Evolutionary conservation across 176 grass and related monocot species (phyloP), one percentile per base, ranked within the genome.

Genomic region (Juncus effusus): DNA sequence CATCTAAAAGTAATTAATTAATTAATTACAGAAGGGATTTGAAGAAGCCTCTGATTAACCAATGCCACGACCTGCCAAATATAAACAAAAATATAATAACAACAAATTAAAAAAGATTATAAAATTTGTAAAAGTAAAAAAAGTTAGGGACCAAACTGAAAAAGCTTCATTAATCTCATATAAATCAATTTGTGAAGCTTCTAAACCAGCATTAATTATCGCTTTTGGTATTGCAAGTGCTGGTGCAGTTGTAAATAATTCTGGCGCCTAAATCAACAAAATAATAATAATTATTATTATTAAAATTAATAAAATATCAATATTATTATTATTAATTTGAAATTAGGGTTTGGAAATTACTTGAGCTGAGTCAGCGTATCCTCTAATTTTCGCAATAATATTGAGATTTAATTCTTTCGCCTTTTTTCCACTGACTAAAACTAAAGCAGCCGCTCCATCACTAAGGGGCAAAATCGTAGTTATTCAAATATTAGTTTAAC

Each of bases 141-240:
- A 1, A 3, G 36, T 38, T 19, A 71, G 54, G 38, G 16, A 69
- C 73, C 78, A 64, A 79, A 97, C 93, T 10, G 88, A 75, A 37
- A 97, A 97, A 47, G 93, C 93, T 73, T 97, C 93, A 45, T 97
- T 97, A 75, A 97, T 92, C 75, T 92, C 93, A 69, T 86, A 97
- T 63, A 86, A 92, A 78, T 96, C 79, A 51, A 96, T 82, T 74
- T 96, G 77, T 6, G 93, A 88, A 75, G 78, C 70, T 67, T 88
- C 80, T 62, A 96, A 86, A 49, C 80, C 74, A 1, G 93, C 75
- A 82, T 78, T 84, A 62, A 85, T 86, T 86, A 96, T 75, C 53
- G 93, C 88, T 82, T 96, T 96, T 35, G 93, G 93, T 75, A 96
- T 96, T 63, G 93, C 85, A 65, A 96, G 93, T 63, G 93, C 85